Percentiles rank a stretch among this genome's conserved stretches.
Evolutionary conservation across 805 yeast genomes (phyloP).

Genomic region (Komagataella populi): DNA sequence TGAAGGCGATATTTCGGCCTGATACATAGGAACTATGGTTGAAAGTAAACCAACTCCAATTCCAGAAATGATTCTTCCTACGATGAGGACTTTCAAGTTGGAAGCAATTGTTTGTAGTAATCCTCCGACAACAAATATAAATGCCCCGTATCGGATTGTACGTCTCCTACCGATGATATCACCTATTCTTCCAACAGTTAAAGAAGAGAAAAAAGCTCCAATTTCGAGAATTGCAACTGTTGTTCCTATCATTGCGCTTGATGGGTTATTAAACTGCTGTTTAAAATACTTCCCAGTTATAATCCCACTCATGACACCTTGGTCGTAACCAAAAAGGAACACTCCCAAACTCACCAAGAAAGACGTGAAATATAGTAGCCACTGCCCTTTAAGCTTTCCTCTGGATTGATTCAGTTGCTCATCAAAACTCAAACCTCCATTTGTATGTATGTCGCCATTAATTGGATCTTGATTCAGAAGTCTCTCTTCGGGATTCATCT

Average conservation of each 20-base stretch:
- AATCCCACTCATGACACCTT: conserved; percentile 70
- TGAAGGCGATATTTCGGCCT: conserved; percentile 79
- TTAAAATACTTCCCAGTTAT: conserved; percentile 59
- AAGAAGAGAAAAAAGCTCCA: conserved; percentile 67
- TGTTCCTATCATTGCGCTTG: conserved; percentile 60
- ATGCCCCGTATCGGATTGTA: conserved; percentile 66
- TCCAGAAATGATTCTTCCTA: conserved; percentile 71
- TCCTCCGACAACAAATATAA: conserved; percentile 67
- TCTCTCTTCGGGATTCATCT: not conserved
- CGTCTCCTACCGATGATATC: conserved; percentile 68
- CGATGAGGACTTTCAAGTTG: conserved; percentile 40
- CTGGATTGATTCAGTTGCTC: conserved; percentile 2
- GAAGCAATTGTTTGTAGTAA: conserved; percentile 50
- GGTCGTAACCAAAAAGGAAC: conserved; percentile 59
- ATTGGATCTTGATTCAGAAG: conserved; percentile 3
- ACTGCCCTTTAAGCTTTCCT: conserved; percentile 11
- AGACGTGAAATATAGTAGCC: conserved; percentile 13
- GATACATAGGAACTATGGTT: conserved; percentile 79
- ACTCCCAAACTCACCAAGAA: conserved; percentile 19
- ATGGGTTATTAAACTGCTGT: conserved; percentile 55
- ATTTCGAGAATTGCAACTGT: conserved; percentile 78
- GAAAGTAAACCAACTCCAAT: conserved; percentile 79
- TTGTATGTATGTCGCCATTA: not conserved
- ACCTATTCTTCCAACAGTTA: conserved; percentile 61
- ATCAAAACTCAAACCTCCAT: conserved; percentile 9